These are phyloP conservation scores for Colletotrichum trifolii DNA, from an alignment of 2,329 filamentous ascomycete genomes.

Conservation along the genomic window DNA sequence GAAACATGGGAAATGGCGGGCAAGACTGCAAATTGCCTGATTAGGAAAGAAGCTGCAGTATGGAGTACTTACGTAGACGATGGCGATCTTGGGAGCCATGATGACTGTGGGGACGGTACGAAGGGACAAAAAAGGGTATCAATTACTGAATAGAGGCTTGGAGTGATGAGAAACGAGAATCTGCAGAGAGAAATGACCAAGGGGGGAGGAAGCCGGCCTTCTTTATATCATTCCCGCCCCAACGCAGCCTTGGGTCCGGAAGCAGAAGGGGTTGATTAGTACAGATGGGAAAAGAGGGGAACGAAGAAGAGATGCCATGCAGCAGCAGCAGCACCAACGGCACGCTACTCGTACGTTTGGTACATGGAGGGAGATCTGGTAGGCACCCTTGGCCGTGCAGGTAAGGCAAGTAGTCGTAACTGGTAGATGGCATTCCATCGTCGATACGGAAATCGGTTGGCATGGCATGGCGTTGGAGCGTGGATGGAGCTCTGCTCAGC, in stretches of 20 bases:
- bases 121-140: not conserved
- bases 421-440: not conserved
- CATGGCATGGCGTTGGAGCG: not conserved
- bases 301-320: not conserved
- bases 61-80: constrained; percentile 78
- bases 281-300: constrained; percentile 1
- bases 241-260: not conserved
- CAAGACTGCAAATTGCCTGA: constrained; percentile 26
- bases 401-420: constrained; percentile 1
- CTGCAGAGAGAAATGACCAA: not conserved
- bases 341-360: constrained; percentile 3
- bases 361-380: not conserved
- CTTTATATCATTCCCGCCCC: too few relatives aligned
- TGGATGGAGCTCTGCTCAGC: constrained; percentile 1
- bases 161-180: constrained; percentile 1
- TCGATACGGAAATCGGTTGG: constrained; percentile 13
- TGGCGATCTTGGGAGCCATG: constrained; percentile 93
- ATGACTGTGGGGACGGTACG: constrained; percentile 45
- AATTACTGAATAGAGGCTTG: not conserved
- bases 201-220: too few relatives aligned
- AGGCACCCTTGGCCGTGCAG: not conserved
- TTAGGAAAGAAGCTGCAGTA: constrained; percentile 19
- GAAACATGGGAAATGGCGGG: constrained; percentile 21
- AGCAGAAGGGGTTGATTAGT: not conserved
- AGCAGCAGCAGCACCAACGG: constrained; percentile 26